phyloP scores from a whole-genome alignment of 495 filamentous ascomycete genomes.

The Tuber calosporum region DNA sequence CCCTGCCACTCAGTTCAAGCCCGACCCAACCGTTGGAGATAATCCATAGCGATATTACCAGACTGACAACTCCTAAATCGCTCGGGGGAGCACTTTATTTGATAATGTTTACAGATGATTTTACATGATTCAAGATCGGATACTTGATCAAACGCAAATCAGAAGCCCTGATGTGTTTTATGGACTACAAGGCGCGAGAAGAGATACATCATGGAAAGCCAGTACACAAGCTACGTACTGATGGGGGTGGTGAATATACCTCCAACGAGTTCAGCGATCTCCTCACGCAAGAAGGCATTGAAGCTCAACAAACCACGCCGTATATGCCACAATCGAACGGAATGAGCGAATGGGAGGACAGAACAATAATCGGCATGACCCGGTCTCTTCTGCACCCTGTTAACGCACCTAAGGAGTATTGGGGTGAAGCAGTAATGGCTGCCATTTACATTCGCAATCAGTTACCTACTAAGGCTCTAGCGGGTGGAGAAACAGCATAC shows the following conservation, averaged over 20 bases:
- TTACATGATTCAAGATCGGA: too few species aligned
- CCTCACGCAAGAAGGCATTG: neutral
- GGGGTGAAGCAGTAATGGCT: neutral
- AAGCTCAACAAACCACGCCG: neutral
- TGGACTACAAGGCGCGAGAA: too few species aligned
- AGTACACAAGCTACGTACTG: neutral
- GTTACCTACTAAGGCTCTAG: neutral
- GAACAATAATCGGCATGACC: neutral
- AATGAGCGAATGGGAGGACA: neutral
- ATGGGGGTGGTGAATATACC: too few species aligned
- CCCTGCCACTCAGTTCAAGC: accelerated
- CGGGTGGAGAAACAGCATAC: neutral
- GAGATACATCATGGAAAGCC: too few species aligned
- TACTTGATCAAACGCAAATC: too few species aligned
- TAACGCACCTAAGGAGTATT: neutral
- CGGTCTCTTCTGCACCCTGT: neutral
- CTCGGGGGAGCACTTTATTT: too few species aligned
- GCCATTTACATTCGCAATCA: neutral
- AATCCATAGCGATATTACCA: neutral
- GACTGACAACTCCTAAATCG: too few species aligned
- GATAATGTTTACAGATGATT: too few species aligned
- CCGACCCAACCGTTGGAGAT: neutral
- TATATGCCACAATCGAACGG: constrained; percentile 9
- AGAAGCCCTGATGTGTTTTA: too few species aligned
- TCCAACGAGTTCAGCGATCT: neutral